Conservation (phyloP, 495 filamentous ascomycete species). For the Pyrenula massariospora region DNA sequence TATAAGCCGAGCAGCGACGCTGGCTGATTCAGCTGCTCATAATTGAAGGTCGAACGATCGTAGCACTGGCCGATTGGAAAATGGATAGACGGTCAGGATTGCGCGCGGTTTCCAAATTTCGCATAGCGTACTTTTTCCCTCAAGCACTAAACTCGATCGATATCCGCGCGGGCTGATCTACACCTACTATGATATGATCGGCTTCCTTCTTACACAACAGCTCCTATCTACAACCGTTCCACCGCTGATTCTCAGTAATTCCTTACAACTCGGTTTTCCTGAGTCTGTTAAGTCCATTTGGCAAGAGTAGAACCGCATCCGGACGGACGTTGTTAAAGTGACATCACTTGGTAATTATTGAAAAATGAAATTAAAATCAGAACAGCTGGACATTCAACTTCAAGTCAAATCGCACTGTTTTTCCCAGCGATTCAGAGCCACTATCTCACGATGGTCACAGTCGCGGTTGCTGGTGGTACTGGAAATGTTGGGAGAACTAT, state of each 20-base stretch:
- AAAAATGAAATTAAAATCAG: neutral
- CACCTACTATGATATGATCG: too few species aligned
- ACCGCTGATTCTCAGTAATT: too few species aligned
- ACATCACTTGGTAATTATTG: neutral
- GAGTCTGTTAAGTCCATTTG: neutral
- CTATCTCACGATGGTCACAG: constrained; percentile 20
- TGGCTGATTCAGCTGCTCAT: too few species aligned
- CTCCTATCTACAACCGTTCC: too few species aligned
- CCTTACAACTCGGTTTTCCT: neutral
- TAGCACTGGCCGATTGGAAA: too few species aligned
- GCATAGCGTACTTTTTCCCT: neutral
- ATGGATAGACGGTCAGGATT: too few species aligned
- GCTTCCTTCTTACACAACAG: too few species aligned
- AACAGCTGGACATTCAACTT: neutral
- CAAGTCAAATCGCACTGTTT: neutral
- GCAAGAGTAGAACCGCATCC: neutral
- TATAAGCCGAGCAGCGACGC: too few species aligned
- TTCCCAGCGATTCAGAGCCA: neutral
- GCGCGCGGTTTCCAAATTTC: neutral
- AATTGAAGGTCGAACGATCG: too few species aligned
- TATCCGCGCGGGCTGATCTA: neutral
- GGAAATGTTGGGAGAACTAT: constrained; percentile 38
- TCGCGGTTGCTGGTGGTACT: constrained; percentile 44
- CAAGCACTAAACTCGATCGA: neutral
- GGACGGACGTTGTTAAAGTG: neutral